A percentile compares a stretch with the other conserved stretches of the same genome.
Evolutionary conservation across 768 basidiomycete species (phyloP).

Genomic region (Rhodotorula toruloides): DNA sequence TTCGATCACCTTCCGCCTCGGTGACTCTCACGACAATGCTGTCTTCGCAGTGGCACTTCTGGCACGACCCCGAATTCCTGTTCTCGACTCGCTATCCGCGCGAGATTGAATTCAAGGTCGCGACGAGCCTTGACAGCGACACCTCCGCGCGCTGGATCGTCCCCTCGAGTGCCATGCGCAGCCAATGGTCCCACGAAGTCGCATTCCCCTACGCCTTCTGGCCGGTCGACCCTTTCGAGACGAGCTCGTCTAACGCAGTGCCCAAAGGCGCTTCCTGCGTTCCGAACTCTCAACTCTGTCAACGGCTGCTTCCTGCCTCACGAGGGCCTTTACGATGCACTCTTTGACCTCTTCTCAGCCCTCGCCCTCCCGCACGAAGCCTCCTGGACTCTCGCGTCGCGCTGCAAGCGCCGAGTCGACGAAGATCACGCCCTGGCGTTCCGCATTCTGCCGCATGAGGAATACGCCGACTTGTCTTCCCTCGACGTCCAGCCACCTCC

Average conservation of each 20-base stretch:
- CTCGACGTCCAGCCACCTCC: conserved; percentile 50
- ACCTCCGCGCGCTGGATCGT: too few relatives aligned
- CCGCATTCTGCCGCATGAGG: conserved; percentile 52
- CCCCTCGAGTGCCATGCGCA: too few relatives aligned
- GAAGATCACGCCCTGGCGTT: conserved; percentile 50
- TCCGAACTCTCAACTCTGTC: background rate
- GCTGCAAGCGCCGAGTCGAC: conserved; percentile 45
- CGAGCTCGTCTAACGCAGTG: background rate
- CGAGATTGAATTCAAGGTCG: conserved; percentile 45
- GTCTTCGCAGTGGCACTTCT: conserved; percentile 19
- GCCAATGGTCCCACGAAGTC: too few relatives aligned
- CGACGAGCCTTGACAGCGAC: conserved; percentile 44
- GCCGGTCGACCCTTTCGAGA: conserved; percentile 42
- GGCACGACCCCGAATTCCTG: conserved; percentile 46
- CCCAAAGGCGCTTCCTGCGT: conserved; percentile 13
- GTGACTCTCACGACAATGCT: conserved; percentile 40
- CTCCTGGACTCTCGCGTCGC: conserved; percentile 55
- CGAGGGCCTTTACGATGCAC: conserved; percentile 46
- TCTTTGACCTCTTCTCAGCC: conserved; percentile 45
- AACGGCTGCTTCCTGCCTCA: conserved; percentile 47
- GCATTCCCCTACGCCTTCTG: conserved; percentile 50
- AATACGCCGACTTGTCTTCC: conserved; percentile 50
- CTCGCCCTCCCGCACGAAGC: conserved; percentile 52
- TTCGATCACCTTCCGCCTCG: conserved; percentile 41
- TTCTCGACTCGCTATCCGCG: conserved; percentile 42